phyloP scores from a whole-genome alignment of 2,329 filamentous ascomycete species.

The Amphichorda felina region DNA sequence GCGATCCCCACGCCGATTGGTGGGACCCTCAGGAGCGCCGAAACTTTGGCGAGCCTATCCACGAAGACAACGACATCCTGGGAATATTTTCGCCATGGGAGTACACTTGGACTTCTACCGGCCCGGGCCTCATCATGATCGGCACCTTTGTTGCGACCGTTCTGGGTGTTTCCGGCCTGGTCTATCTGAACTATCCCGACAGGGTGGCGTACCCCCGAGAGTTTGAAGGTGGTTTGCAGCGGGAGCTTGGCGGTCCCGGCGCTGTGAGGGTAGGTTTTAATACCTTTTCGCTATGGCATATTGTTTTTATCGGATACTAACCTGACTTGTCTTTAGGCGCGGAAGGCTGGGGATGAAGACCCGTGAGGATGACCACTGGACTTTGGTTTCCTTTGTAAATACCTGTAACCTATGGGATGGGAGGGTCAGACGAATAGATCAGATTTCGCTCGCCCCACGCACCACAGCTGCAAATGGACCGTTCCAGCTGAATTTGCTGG shows the following conservation, averaged over 20 bases:
- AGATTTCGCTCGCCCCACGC: background rate
- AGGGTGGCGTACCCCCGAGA: constrained; percentile 55
- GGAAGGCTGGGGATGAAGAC: constrained; percentile 41
- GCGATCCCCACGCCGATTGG: constrained; percentile 88
- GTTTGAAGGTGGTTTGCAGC: constrained; percentile 61
- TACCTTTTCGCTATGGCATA: background rate
- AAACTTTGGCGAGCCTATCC: constrained; percentile 92
- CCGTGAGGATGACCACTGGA: constrained; percentile 21
- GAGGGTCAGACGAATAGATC: constrained; percentile 1
- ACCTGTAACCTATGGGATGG: constrained; percentile 7
- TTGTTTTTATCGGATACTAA: no score
- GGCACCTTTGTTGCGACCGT: constrained; percentile 54
- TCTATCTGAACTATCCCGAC: constrained; percentile 63
- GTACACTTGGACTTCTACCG: constrained; percentile 70
- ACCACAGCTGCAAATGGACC: background rate
- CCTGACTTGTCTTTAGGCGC: constrained; percentile 25
- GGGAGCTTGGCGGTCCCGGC: constrained; percentile 60
- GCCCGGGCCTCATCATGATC: constrained; percentile 57
- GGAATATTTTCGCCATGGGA: constrained; percentile 82
- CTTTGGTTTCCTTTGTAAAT: constrained; percentile 21
- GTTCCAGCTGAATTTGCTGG: no score
- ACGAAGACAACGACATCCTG: constrained; percentile 91
- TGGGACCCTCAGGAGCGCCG: constrained; percentile 96
- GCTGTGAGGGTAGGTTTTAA: constrained; percentile 50
- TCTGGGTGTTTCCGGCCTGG: constrained; percentile 51